These are phyloP conservation scores for Coelastrella sp. DNA, from an alignment of 139 green algal genomes.

Conservation along the genomic window DNA sequence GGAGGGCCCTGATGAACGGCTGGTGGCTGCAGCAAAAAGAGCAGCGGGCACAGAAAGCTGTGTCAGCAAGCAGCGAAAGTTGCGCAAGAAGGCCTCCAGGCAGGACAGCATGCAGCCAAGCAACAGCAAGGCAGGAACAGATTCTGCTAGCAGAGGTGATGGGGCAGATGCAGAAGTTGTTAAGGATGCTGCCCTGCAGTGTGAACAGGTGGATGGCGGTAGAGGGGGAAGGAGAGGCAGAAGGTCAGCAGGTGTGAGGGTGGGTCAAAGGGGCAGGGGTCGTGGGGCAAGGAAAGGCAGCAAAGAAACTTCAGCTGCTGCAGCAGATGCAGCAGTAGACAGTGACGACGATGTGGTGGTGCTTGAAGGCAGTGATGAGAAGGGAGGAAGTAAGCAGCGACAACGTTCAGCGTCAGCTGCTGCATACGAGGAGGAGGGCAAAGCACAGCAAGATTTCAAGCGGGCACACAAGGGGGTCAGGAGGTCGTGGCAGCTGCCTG, in stretches of 20 bases:
- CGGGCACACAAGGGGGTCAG: constrained; percentile 65
- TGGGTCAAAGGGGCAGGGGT: neutral
- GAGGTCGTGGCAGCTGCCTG: constrained; percentile 82
- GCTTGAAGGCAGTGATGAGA: neutral
- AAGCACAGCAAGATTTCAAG: constrained; percentile 73
- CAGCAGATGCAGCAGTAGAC: constrained; percentile 4
- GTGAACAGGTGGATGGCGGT: too few relatives aligned
- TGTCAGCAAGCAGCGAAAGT: neutral
- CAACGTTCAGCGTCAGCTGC: too few relatives aligned
- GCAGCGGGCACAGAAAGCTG: neutral
- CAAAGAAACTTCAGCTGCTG: neutral
- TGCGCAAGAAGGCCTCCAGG: neutral
- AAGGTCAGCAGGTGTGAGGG: neutral
- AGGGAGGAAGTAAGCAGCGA: neutral
- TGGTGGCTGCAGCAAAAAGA: constrained; percentile 41
- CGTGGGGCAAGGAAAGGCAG: neutral
- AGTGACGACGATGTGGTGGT: neutral
- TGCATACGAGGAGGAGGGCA: constrained; percentile 41
- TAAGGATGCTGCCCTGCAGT: too few relatives aligned
- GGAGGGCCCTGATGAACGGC: constrained; percentile 62
- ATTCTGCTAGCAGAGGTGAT: too few relatives aligned
- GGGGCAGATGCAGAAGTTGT: too few relatives aligned
- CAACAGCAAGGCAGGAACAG: too few relatives aligned
- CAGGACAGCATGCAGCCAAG: too few relatives aligned
- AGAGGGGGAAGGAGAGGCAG: neutral